Evolutionary conservation across 2,329 filamentous ascomycete genomes (phyloP).

Genomic region (Fusarium stilboides): DNA sequence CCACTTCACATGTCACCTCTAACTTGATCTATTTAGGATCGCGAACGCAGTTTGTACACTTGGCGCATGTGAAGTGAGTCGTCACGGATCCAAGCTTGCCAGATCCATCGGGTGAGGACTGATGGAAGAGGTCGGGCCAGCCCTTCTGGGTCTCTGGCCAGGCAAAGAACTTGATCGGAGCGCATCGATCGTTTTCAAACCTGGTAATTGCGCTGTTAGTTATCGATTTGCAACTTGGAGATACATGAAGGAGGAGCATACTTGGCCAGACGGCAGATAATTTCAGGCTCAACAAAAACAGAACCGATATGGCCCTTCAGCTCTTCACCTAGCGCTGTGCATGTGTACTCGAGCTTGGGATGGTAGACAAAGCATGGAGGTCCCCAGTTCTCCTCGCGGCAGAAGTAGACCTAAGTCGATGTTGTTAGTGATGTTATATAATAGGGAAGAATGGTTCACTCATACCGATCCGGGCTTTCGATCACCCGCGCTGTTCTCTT

Average conservation of each 20-base stretch:
- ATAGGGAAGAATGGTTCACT: background rate
- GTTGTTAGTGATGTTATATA: slow-evolving; percentile 12
- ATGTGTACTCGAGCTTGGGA: slow-evolving; percentile 46
- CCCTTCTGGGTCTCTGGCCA: slow-evolving; percentile 48
- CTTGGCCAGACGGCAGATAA: slow-evolving; percentile 47
- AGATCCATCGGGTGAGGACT: slow-evolving; percentile 19
- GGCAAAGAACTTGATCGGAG: slow-evolving; percentile 41
- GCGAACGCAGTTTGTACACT: slow-evolving; percentile 45
- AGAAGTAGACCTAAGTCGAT: slow-evolving; percentile 47
- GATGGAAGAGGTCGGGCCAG: slow-evolving; percentile 43
- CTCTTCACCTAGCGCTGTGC: slow-evolving; percentile 39
- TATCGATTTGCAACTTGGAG: background rate
- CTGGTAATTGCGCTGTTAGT: slow-evolving; percentile 26
- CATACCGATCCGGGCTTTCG: slow-evolving; percentile 42
- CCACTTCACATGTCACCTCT: background rate
- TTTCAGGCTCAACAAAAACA: slow-evolving; percentile 45
- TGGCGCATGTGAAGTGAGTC: slow-evolving; percentile 49
- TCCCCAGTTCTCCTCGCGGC: slow-evolving; percentile 48
- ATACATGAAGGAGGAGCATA: slow-evolving; percentile 13
- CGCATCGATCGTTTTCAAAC: slow-evolving; percentile 29
- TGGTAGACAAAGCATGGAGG: slow-evolving; percentile 45
- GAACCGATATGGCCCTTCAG: slow-evolving; percentile 46
- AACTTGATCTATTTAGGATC: slow-evolving; percentile 9
- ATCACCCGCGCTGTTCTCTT: slow-evolving; percentile 30
- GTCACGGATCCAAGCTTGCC: slow-evolving; percentile 35